Conservation (phyloP, 164 flowering plant genomes). For the Vitis cinerea region DNA sequence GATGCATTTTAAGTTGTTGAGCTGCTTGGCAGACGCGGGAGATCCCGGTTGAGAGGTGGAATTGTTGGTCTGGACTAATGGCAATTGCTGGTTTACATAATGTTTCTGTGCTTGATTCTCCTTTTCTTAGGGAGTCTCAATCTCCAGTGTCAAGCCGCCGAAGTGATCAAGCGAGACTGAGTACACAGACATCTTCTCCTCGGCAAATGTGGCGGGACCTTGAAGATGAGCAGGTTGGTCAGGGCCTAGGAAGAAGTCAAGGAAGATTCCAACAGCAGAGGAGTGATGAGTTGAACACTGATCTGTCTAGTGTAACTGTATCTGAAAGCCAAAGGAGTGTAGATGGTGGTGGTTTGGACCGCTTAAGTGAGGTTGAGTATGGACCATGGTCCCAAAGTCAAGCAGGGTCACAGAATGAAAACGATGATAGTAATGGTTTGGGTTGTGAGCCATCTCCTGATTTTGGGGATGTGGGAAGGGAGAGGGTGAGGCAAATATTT, state of each 20-base stretch:
- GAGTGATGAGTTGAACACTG: slow-evolving; percentile 21
- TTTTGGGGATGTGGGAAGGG: slow-evolving; percentile 60
- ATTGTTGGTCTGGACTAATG: slow-evolving; percentile 26
- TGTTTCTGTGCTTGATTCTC: slow-evolving; percentile 65
- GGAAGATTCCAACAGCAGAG: slow-evolving; percentile 27
- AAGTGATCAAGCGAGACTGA: slow-evolving; percentile 28
- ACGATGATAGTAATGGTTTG: slow-evolving; percentile 24
- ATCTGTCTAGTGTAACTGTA: slow-evolving; percentile 11
- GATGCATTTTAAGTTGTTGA: slow-evolving; percentile 19
- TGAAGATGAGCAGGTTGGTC: slow-evolving; percentile 59
- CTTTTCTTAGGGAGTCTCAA: slow-evolving; percentile 44
- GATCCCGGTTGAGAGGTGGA: slow-evolving; percentile 11
- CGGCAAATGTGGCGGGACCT: slow-evolving; percentile 67
- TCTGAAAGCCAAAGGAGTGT: slow-evolving; percentile 28
- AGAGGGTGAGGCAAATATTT: slow-evolving; percentile 75
- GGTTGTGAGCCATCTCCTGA: slow-evolving; percentile 37
- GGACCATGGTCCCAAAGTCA: slow-evolving; percentile 28
- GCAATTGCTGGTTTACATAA: slow-evolving; percentile 76
- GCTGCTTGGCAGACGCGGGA: background rate
- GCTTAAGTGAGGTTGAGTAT: slow-evolving; percentile 27
- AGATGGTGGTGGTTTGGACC: slow-evolving; percentile 24
- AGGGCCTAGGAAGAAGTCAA: slow-evolving; percentile 28
- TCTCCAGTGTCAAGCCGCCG: slow-evolving; percentile 30
- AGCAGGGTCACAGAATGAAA: slow-evolving; percentile 25
- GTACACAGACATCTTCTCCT: slow-evolving; percentile 53